Conservation (phyloP, 441 rosid species). For the Breynia disticha region DNA sequence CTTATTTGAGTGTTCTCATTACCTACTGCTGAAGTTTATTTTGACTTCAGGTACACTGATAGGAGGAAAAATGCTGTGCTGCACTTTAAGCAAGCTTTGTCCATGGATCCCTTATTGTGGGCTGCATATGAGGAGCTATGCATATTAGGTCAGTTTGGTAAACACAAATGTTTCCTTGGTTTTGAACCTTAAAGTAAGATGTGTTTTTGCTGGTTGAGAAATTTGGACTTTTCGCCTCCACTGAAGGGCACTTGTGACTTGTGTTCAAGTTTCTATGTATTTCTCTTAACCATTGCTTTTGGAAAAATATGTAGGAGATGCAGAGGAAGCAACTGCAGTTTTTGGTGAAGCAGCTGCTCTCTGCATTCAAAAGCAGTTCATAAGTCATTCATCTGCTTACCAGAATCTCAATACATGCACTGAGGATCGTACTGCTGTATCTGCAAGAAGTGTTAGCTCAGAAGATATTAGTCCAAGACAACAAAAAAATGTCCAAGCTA, state of each 20-base stretch:
- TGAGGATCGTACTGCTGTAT: constrained; percentile 48
- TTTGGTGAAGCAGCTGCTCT: constrained; percentile 82
- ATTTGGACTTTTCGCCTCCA: no score
- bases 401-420: constrained; percentile 29
- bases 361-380: constrained; percentile 71
- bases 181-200: no score
- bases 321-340: constrained; percentile 74
- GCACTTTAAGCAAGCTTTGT: constrained; percentile 79
- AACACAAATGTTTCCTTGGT: background rate
- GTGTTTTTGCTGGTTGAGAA: no score
- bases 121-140: constrained; percentile 92
- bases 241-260: background rate
- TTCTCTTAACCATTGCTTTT: background rate
- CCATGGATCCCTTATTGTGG: constrained; percentile 88
- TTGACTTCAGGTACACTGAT: constrained; percentile 68
- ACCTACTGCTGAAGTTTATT: constrained; percentile 11
- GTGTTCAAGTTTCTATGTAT: background rate
- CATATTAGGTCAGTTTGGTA: constrained; percentile 51
- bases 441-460: constrained; percentile 30
- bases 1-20: background rate
- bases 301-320: constrained; percentile 47
- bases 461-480: constrained; percentile 69
- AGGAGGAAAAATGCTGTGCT: constrained; percentile 68
- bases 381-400: constrained; percentile 37
- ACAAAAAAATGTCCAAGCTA: constrained; percentile 53